Percentiles rank a stretch among this genome's conserved stretches.
phyloP scores from a whole-genome alignment of 306 rosid genomes.

The barrel medic (Medicago truncatula) region DNA sequence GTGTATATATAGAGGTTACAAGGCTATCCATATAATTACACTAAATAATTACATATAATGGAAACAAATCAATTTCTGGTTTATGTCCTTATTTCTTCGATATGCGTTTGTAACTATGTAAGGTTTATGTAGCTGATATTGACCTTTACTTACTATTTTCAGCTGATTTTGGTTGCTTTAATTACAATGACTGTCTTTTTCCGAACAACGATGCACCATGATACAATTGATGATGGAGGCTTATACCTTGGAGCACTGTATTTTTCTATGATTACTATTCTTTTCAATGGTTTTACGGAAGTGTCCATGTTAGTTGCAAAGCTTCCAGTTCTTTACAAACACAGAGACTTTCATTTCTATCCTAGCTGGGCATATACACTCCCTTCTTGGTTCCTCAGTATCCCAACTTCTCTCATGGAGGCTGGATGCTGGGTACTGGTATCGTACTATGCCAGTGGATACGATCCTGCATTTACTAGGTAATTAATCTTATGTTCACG shows the following conservation, averaged over 20 bases:
- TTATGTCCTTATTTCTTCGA: conserved; percentile 28
- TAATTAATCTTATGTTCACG: conserved; percentile 48
- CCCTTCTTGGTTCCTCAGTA: conserved; percentile 91
- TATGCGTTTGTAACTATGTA: conserved; percentile 17
- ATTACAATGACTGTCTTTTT: conserved; percentile 98
- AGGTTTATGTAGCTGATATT: conserved; percentile 47
- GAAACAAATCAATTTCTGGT: too few relatives aligned
- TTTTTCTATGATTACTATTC: conserved; percentile 94
- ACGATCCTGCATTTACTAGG: conserved; percentile 90
- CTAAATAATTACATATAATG: too few relatives aligned
- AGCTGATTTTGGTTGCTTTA: conserved; percentile 89
- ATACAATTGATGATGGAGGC: conserved; percentile 87
- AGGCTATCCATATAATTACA: too few relatives aligned
- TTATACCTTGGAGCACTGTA: conserved; percentile 93
- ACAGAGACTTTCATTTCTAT: conserved; percentile 92
- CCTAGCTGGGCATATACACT: conserved; percentile 96
- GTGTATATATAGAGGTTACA: too few relatives aligned
- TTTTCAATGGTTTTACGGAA: conserved; percentile 98
- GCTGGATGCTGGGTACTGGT: conserved; percentile 95
- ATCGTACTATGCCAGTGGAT: conserved; percentile 90
- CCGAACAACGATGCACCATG: conserved; percentile 88
- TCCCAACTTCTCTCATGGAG: conserved; percentile 87
- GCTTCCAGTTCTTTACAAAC: conserved; percentile 98
- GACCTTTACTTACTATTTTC: conserved; percentile 51
- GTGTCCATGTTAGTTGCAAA: conserved; percentile 97